Evolutionary conservation across 345 rosid species (phyloP), one percentile per base, ranked within the genome.

Genomic region (Euphorbia lathyris): DNA sequence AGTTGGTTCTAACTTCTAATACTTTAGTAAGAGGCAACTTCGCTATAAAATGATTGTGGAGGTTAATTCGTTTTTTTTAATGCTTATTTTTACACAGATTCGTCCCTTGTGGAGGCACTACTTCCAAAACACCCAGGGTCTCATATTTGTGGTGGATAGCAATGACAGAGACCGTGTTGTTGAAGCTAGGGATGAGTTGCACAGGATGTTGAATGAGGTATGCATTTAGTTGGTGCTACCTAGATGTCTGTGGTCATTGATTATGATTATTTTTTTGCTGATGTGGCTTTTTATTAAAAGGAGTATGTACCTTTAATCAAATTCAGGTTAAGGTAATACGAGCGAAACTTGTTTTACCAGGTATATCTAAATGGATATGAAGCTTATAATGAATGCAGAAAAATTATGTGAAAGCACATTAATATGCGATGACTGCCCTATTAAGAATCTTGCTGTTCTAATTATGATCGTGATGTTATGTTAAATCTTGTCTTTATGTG

Each of bases 21-120:
- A 34, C 3, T 34, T 45, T 10, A 14, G 51, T 13, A 45, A 45
- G 0, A 10, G 12, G 51, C 11, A 16, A 7, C 19, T 45, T 45
- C 12, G 45, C 56, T 16, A 1, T 19, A 62, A 38, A 40, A 42
- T 61, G 34, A 20, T 34, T 11, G 12, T 61, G 47, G 17, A 61
- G 26, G 45, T 61, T 20, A 42, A 42, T 52, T 1, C 50, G 38
- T n/a, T n/a, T 10, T 17, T 0, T 2, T 68, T 8, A 40, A 36
- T 30, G 9, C 12, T 10, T 19, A 56, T 7, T 14, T 1, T 9
- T 68, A 8, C 23, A 14, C 66, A 70, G 73, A 70, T 70, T 43
- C 66, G 73, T 30, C 73, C 73, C n/a, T 48, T 70, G 73, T 70
- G 73, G 73, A 70, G 73, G 45, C 73, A 70, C 47, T 70, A 70